Evolutionary conservation across 352 stramenopile genomes (phyloP).

Genomic region (Saprolegnia parasitica): DNA sequence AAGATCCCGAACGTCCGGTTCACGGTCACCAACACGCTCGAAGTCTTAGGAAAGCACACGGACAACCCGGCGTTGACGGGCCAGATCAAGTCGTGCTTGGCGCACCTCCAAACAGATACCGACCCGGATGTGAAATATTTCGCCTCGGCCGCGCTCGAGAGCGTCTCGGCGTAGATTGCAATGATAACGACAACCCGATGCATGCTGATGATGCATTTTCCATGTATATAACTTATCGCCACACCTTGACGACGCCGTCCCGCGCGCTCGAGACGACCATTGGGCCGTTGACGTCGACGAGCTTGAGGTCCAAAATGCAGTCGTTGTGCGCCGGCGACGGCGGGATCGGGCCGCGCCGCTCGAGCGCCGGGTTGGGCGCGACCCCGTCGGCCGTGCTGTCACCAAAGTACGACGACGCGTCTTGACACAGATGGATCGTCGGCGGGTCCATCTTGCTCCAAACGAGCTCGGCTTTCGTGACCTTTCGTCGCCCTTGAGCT

Average conservation of each 20-base stretch:
- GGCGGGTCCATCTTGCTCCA: constrained; percentile 82
- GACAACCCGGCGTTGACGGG: constrained; percentile 56
- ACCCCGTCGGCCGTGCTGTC: constrained; percentile 38
- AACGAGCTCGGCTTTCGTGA: constrained; percentile 80
- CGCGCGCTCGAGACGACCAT: constrained; percentile 91
- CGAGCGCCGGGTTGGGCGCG: constrained; percentile 73
- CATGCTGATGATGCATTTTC: neutral
- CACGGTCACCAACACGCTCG: constrained; percentile 77
- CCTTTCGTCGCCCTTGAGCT: constrained; percentile 34
- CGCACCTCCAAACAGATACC: constrained; percentile 67
- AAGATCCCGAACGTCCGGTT: constrained; percentile 88
- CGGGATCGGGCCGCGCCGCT: constrained; percentile 80
- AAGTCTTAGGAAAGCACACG: constrained; percentile 76
- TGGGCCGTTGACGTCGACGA: constrained; percentile 87
- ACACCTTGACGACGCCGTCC: constrained; percentile 96
- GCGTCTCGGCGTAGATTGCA: constrained; percentile 39
- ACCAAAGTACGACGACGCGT: constrained; percentile 45
- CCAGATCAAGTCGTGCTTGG: constrained; percentile 75
- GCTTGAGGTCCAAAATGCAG: constrained; percentile 94
- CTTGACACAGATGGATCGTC: constrained; percentile 80
- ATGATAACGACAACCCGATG: neutral
- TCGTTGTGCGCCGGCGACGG: constrained; percentile 89
- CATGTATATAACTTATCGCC: constrained; percentile 60
- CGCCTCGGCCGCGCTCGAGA: constrained; percentile 73
- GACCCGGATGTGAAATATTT: constrained; percentile 86